Conservation (phyloP, 2,329 filamentous ascomycete species). For the Penicillium italicum region DNA sequence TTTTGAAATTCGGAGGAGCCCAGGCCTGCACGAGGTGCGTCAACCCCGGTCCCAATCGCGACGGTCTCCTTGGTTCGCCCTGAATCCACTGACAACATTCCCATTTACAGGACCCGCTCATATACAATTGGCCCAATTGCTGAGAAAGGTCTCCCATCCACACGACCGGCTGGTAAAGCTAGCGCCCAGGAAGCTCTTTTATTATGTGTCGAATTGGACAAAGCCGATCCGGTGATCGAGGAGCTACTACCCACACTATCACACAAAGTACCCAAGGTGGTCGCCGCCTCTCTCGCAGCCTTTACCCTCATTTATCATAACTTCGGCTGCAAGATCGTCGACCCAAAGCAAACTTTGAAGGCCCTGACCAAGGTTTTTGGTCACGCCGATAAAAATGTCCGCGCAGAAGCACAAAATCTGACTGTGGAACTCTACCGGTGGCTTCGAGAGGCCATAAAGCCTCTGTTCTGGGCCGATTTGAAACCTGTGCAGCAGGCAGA, state of each 20-base stretch:
- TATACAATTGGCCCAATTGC: slow-evolving; percentile 73
- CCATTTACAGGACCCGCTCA: slow-evolving; percentile 60
- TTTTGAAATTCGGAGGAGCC: slow-evolving; percentile 82
- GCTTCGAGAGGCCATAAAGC: slow-evolving; percentile 97
- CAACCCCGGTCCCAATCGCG: not conserved
- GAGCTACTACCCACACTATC: slow-evolving; percentile 78
- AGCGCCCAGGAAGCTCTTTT: slow-evolving; percentile 82
- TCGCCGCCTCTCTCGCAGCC: slow-evolving; percentile 70
- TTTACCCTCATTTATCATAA: slow-evolving; percentile 84
- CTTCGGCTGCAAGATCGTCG: slow-evolving; percentile 89
- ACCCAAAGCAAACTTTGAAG: slow-evolving; percentile 89
- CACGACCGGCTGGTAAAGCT: slow-evolving; percentile 81
- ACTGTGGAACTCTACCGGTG: slow-evolving; percentile 95
- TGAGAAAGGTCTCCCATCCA: slow-evolving; percentile 87
- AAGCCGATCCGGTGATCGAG: slow-evolving; percentile 79
- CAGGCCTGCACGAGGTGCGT: slow-evolving; percentile 68
- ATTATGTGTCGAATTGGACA: slow-evolving; percentile 85
- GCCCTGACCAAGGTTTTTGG: slow-evolving; percentile 84
- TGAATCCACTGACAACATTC: not conserved
- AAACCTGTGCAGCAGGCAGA: slow-evolving; percentile 95
- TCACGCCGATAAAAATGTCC: slow-evolving; percentile 96
- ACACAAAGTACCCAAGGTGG: slow-evolving; percentile 88
- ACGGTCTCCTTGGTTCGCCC: not conserved
- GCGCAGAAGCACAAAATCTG: slow-evolving; percentile 86
- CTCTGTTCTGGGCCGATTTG: slow-evolving; percentile 92